Base-by-base conservation (phyloP, 1,139 yeast genomes). In the Candida labiduridarum region DNA sequence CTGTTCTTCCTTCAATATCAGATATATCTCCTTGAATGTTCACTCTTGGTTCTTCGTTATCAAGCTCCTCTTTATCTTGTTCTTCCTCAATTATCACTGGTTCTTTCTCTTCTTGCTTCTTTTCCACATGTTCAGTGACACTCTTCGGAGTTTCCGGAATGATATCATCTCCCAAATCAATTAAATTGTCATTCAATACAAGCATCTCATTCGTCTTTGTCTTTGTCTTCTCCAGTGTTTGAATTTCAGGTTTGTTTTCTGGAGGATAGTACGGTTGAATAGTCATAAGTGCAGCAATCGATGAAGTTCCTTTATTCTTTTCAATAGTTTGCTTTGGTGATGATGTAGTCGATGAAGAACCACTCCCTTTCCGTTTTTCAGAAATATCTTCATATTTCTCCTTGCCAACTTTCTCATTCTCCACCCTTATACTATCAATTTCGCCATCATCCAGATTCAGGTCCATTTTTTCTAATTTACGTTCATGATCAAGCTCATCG, bases 191-290 rank as follows among this genome's bases (percentile, higher is more conserved):
- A 31, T 46, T 33, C 4, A 18, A 6, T 16, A 25, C 36, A 14
- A 30, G 11, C 2, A 7, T n/a, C 16, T 12, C 18, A 30, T 16
- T 4, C 12, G 14, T 4, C 18, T 22, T 27, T 18, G 30, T n/a
- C 34, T 18, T 27, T 18, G 30, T n/a, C 34, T 18, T 27, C 31
- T 40, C 35, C 11, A 39, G 15, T 18, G 15, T 16, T 3, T 15
- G 22, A 9, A 4, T 7, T 34, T 34, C 18, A 22, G 18, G 44
- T 36, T 39, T 19, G 12, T 46, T 50, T 31, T 40, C 47, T 2
- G 47, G 46, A 9, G 51, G 50, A 25, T 10, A 29, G 33, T 52
- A 51, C 29, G 58, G 58, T 44, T 19, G 63, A 53, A 52, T 59
- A 49, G 36, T 58, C 50, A 47, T 54, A 35, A 19, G 55, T 38